These are phyloP conservation scores for Sphagnum contortum DNA, from an alignment of 225 moss, liverwort and hornwort species.

Conservation along the genomic window DNA sequence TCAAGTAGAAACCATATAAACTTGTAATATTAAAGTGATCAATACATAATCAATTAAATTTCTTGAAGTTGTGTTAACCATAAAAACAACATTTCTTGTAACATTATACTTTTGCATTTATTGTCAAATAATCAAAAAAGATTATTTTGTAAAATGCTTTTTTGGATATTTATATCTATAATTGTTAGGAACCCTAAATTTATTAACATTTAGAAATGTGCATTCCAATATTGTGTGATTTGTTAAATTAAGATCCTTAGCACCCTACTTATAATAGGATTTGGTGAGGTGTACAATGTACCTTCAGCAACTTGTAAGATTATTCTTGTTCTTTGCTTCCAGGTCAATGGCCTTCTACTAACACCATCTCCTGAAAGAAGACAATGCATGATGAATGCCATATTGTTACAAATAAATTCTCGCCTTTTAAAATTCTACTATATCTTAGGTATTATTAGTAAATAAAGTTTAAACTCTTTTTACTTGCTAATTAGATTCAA, in stretches of 20 bases:
- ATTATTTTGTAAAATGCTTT: no score
- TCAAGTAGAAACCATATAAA: no score
- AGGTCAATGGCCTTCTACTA: slow-evolving; percentile 19
- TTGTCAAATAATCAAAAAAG: no score
- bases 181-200: neutral
- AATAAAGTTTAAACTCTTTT: neutral
- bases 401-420: neutral
- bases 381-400: neutral
- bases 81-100: no score
- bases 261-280: neutral
- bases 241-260: neutral
- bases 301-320: slow-evolving; percentile 38
- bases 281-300: neutral
- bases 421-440: no score
- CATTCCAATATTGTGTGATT: neutral
- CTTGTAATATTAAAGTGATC: no score
- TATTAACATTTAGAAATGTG: neutral
- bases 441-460: neutral
- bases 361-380: slow-evolving; percentile 16
- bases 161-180: no score
- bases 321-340: slow-evolving; percentile 29
- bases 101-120: no score
- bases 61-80: no score
- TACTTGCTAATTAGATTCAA: no score
- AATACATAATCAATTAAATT: no score